Conservation (phyloP, 2,329 filamentous ascomycete genomes). For the Lachnellula cervina region DNA sequence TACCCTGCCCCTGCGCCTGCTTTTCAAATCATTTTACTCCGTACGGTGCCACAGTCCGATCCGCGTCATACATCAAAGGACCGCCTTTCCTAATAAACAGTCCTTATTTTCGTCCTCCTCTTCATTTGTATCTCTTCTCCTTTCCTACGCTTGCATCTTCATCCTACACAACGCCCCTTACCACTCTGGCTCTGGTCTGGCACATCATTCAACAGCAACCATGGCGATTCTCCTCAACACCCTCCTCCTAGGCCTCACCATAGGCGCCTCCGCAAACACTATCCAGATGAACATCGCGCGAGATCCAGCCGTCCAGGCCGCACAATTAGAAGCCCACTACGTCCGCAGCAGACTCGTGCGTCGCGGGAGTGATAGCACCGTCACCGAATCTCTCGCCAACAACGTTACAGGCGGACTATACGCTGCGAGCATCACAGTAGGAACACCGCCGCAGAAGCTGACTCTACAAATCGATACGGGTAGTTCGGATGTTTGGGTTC, state of each 20-base stretch:
- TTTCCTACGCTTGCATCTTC: neutral
- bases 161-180: neutral
- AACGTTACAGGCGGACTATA: slow-evolving; percentile 48
- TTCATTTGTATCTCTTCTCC: neutral
- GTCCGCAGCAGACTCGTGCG: slow-evolving; percentile 6
- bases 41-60: too few species aligned
- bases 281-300: slow-evolving; percentile 23
- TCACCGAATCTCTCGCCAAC: slow-evolving; percentile 35
- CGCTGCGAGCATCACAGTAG: slow-evolving; percentile 48
- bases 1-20: too few species aligned
- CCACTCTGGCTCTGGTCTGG: slow-evolving; percentile 29
- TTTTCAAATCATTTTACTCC: too few species aligned
- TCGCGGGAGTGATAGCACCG: slow-evolving; percentile 14
- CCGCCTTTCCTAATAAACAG: too few species aligned
- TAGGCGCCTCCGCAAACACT: slow-evolving; percentile 11
- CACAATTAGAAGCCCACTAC: slow-evolving; percentile 20
- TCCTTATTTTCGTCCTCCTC: too few species aligned
- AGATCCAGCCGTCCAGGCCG: slow-evolving; percentile 15
- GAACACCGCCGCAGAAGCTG: slow-evolving; percentile 52
- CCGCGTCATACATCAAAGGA: too few species aligned
- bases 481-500: slow-evolving; percentile 58
- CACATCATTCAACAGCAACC: neutral
- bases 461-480: slow-evolving; percentile 57
- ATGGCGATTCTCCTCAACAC: slow-evolving; percentile 9
- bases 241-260: slow-evolving; percentile 4